Evolutionary conservation across 2,329 filamentous ascomycete species (phyloP).

Genomic region (Colletotrichum destructivum): DNA sequence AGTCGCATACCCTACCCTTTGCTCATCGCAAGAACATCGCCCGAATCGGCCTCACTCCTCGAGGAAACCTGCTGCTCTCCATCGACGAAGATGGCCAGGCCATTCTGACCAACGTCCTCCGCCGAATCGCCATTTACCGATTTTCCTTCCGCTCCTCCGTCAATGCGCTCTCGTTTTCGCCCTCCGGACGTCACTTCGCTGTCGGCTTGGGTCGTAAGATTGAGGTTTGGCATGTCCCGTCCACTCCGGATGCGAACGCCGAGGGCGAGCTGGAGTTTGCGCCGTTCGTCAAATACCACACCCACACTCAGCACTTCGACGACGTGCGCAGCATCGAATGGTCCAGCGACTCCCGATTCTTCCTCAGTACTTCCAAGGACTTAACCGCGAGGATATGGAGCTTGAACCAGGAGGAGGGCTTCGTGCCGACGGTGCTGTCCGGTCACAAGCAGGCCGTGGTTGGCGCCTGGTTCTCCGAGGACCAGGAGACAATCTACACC

Average conservation of each 20-base stretch:
- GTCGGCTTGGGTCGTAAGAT: slow-evolving; percentile 89
- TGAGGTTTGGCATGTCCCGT: slow-evolving; percentile 97
- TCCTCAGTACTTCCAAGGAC: slow-evolving; percentile 92
- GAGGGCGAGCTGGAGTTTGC: slow-evolving; percentile 94
- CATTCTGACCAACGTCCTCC: slow-evolving; percentile 90
- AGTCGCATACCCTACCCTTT: slow-evolving; percentile 89
- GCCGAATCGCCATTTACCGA: slow-evolving; percentile 90
- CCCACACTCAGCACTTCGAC: slow-evolving; percentile 91
- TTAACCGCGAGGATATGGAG: slow-evolving; percentile 97
- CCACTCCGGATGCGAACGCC: slow-evolving; percentile 83
- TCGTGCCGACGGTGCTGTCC: slow-evolving; percentile 89
- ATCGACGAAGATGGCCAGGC: slow-evolving; percentile 95
- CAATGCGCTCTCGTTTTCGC: slow-evolving; percentile 89
- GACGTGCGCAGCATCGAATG: slow-evolving; percentile 89
- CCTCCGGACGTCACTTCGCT: slow-evolving; percentile 91
- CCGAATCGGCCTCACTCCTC: slow-evolving; percentile 88
- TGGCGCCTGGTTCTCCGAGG: slow-evolving; percentile 95
- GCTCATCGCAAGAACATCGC: slow-evolving; percentile 95
- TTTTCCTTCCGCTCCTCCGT: slow-evolving; percentile 93
- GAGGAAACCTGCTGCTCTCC: slow-evolving; percentile 91
- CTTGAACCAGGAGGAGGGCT: slow-evolving; percentile 86
- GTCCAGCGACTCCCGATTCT: slow-evolving; percentile 97
- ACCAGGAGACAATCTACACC: slow-evolving; percentile 96
- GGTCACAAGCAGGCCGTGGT: slow-evolving; percentile 93
- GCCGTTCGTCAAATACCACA: slow-evolving; percentile 90